Evolutionary conservation across 163 green algal species (phyloP).

Genomic region (Volvox carteri): DNA sequence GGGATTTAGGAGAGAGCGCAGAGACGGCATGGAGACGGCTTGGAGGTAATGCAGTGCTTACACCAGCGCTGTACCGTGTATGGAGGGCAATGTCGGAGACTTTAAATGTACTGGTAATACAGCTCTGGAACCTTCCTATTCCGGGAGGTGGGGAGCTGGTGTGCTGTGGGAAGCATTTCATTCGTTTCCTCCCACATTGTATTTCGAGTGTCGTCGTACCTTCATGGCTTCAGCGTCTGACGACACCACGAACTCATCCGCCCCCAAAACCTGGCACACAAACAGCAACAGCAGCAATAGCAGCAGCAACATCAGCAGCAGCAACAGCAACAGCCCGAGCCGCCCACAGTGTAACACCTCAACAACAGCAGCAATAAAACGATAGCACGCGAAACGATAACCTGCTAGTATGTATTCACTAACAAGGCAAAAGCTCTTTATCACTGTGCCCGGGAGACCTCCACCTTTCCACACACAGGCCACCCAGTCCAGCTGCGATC

Average conservation of each 20-base stretch:
- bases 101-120: too few species aligned
- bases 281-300: background rate
- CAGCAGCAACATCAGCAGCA: too few species aligned
- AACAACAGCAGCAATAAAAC: background rate
- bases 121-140: too few species aligned
- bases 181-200: too few species aligned
- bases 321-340: too few species aligned
- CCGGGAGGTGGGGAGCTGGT: too few species aligned
- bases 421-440: background rate
- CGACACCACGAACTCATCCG: slow-evolving; percentile 63
- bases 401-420: too few species aligned
- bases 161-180: too few species aligned
- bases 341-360: too few species aligned
- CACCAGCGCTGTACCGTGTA: background rate
- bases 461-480: too few species aligned
- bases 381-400: background rate
- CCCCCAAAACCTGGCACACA: slow-evolving; percentile 47
- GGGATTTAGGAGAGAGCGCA: too few species aligned
- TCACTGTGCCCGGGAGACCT: background rate
- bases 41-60: background rate
- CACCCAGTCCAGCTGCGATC: background rate
- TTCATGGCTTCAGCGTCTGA: slow-evolving; percentile 62
- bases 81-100: background rate
- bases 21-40: background rate
- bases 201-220: too few species aligned